These are phyloP conservation scores for Xerocomus minutiporus DNA, from an alignment of 1,284 basidiomycete genomes.

Conservation along the genomic window DNA sequence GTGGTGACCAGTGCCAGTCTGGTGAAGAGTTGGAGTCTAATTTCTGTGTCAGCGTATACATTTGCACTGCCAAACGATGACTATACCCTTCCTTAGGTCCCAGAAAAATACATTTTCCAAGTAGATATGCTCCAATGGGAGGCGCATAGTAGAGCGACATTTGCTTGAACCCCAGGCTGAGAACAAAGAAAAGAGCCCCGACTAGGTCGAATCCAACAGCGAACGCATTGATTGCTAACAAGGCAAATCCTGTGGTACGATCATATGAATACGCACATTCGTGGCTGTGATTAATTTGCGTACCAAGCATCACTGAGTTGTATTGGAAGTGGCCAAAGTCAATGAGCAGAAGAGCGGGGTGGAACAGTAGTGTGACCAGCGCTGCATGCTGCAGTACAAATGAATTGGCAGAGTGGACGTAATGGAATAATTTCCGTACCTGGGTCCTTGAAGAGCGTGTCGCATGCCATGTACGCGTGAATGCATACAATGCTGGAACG, in stretches of 20 bases:
- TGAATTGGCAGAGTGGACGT: neutral
- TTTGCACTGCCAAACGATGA: constrained; percentile 2
- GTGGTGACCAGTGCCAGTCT: constrained; percentile 60
- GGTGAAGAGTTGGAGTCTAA: constrained; percentile 60
- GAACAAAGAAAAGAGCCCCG: constrained; percentile 79
- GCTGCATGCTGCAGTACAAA: constrained; percentile 56
- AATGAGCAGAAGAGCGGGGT: constrained; percentile 79
- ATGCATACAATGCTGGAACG: constrained; percentile 67
- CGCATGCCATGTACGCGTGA: constrained; percentile 58
- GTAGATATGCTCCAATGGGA: constrained; percentile 77
- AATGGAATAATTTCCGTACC: constrained; percentile 38
- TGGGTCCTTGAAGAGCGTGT: constrained; percentile 67
- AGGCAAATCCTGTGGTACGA: constrained; percentile 54
- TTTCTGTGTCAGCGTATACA: constrained; percentile 5
- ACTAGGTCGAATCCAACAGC: constrained; percentile 63
- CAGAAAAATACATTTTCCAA: constrained; percentile 77
- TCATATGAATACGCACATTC: neutral
- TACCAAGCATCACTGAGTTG: constrained; percentile 86
- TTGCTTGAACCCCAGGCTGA: constrained; percentile 88
- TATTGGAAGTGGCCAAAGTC: constrained; percentile 95
- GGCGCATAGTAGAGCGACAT: constrained; percentile 95
- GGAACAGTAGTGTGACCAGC: constrained; percentile 70
- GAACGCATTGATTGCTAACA: constrained; percentile 69
- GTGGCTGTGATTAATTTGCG: constrained; percentile 13
- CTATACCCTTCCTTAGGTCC: constrained; percentile 64